A percentile compares a stretch with the other conserved stretches of the same genome.
Evolutionary conservation across 1,284 basidiomycete genomes (phyloP).

Genomic region (Rhodotorula mucilaginosa): DNA sequence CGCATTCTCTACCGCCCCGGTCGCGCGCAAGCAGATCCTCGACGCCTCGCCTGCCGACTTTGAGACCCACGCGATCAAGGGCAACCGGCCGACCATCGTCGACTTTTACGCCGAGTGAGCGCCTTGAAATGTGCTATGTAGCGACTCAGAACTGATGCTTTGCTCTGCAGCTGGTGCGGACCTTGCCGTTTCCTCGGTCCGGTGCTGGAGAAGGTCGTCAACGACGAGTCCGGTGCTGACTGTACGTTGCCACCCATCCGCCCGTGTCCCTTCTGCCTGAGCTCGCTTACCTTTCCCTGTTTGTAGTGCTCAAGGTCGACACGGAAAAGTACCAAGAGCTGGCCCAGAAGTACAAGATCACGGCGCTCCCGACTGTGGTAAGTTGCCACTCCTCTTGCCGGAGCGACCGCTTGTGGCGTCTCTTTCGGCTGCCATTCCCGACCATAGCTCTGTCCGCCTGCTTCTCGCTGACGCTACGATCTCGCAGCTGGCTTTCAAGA

Average conservation of each 20-base stretch:
- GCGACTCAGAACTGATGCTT: background rate
- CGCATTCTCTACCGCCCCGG: slow-evolving; percentile 14
- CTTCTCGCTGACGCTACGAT: background rate
- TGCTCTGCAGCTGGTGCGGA: slow-evolving; percentile 33
- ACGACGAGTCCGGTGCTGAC: slow-evolving; percentile 20
- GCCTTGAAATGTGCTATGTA: no score
- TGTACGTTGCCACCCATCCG: slow-evolving; percentile 1
- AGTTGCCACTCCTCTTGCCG: background rate
- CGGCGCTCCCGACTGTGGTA: slow-evolving; percentile 35
- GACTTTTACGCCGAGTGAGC: slow-evolving; percentile 41
- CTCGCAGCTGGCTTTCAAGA: slow-evolving; percentile 33
- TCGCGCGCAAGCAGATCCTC: slow-evolving; percentile 23
- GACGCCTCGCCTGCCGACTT: slow-evolving; percentile 24
- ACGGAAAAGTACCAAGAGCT: slow-evolving; percentile 32
- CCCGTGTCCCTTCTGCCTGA: background rate
- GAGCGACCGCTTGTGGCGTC: background rate
- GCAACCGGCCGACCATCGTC: slow-evolving; percentile 20
- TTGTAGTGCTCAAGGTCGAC: slow-evolving; percentile 32
- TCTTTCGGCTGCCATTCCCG: background rate
- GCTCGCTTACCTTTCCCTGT: background rate
- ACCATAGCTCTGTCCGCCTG: no score
- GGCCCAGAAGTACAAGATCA: slow-evolving; percentile 33
- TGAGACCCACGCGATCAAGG: slow-evolving; percentile 22
- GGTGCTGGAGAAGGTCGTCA: slow-evolving; percentile 32
- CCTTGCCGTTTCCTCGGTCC: slow-evolving; percentile 35